Evolutionary conservation across 306 rosid species (phyloP), one percentile per base, ranked within the genome.

Genomic region (Astragalus membranaceus): DNA sequence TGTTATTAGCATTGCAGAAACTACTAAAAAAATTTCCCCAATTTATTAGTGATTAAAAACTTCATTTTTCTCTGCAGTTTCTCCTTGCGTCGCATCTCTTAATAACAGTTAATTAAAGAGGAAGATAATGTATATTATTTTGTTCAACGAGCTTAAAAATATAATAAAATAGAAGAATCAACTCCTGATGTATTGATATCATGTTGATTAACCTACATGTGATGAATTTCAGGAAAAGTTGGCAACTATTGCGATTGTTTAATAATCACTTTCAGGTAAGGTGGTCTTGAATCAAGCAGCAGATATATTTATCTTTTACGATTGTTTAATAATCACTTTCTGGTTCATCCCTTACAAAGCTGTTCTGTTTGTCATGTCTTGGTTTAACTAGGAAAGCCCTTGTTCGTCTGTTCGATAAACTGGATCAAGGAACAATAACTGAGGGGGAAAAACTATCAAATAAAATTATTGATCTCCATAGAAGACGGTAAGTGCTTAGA

Each of bases 341-440:
- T 5, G 23, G 17, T 17, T 42, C n/a, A n/a, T 54, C 53, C 59
- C 10, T 52, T 70, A 10, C 62, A 39, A 13, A 75, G 53, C 53
- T 78, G 69, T 66, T 70, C 61, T 23, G 82, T 39, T 73, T 77
- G 75, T 70, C 46, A 9, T 73, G 11, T 62, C 48, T 75, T 48
- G 14, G 41, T 51, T 70, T 48, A 67, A 78, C 58, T 96, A 94
- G 99, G 88, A 91, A 94, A 86, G 64, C 88, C 49, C 95, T 94
- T 68, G 97, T 91, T 77, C 97, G 92, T 6, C 78, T 91, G 74
- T 84, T 91, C 52, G 92, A 94, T 86, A 94, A 91, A 79, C 84
- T 94, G 75, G 87, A 87, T 71, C 89, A 64, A 50, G 91, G 95
- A 77, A 84, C 71, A 23, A 44, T 87, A 69, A 78, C 77, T 15